These are phyloP conservation scores for Nannochloris sp. DNA, from an alignment of 139 green algal species.

Conservation along the genomic window DNA sequence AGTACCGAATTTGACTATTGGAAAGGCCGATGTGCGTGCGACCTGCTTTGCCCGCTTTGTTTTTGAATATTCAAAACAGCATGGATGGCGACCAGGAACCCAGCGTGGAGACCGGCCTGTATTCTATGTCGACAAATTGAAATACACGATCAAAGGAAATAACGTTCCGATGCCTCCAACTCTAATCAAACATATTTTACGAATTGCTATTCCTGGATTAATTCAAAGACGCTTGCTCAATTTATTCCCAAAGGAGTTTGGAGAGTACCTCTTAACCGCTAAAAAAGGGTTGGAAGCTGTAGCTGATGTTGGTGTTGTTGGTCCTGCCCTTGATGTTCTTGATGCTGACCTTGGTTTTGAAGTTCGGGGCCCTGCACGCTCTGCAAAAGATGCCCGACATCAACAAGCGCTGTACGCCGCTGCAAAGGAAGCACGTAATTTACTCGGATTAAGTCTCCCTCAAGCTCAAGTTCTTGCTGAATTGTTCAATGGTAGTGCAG, in stretches of 20 bases:
- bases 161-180: conserved; percentile 55
- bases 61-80: conserved; percentile 40
- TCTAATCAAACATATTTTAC: conserved; percentile 50
- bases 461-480: conserved; percentile 37
- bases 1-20: conserved; percentile 62
- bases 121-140: conserved; percentile 49
- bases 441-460: conserved; percentile 38
- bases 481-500: conserved; percentile 25
- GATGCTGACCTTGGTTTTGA: conserved; percentile 48
- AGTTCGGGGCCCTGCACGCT: conserved; percentile 9
- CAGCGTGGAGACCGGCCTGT: conserved; percentile 9
- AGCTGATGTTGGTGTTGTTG: conserved; percentile 41
- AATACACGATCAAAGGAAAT: conserved; percentile 32
- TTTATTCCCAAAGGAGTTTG: conserved; percentile 46
- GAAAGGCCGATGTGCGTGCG: conserved; percentile 52
- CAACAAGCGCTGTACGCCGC: conserved; percentile 36
- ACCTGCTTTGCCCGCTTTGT: conserved; percentile 26
- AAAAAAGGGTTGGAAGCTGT: conserved; percentile 10
- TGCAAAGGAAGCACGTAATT: conserved; percentile 38
- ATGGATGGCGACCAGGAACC: conserved; percentile 5
- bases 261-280: conserved; percentile 41
- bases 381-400: conserved; percentile 30
- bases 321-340: conserved; percentile 43
- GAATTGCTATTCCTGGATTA: conserved; percentile 34
- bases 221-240: conserved; percentile 35